phyloP scores from a whole-genome alignment of 1,139 yeast species.

The Pneumocystis oryctolagi region DNA sequence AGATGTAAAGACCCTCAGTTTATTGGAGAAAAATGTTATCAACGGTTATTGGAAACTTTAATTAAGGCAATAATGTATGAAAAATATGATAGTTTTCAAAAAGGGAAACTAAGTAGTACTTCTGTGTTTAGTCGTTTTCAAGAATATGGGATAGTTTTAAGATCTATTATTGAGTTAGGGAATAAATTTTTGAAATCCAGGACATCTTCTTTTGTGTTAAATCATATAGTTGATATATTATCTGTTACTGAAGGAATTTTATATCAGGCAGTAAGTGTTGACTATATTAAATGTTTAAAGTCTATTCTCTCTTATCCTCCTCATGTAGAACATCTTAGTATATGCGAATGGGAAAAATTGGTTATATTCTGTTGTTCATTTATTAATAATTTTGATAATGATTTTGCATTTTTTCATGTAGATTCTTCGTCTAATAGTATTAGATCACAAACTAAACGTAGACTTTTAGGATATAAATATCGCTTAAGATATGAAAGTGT shows the following conservation, averaged over 20 bases:
- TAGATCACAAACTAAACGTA: not conserved
- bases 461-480: not conserved
- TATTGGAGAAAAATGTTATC: not conserved
- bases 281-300: conserved; percentile 4
- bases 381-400: not conserved
- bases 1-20: not conserved
- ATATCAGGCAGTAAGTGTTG: conserved; percentile 2
- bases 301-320: not conserved
- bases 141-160: conserved; percentile 2
- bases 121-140: not conserved
- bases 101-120: not conserved
- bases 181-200: not conserved
- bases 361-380: conserved; percentile 1
- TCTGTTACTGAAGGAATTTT: conserved; percentile 1
- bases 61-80: not conserved
- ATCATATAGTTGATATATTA: conserved; percentile 2
- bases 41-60: not conserved
- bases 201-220: conserved; percentile 1
- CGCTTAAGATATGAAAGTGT: not conserved
- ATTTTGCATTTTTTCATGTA: not conserved
- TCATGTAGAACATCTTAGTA: conserved; percentile 8
- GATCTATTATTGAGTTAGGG: not conserved
- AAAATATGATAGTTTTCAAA: not conserved
- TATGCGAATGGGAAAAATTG: conserved; percentile 1
- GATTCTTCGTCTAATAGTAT: not conserved